Conservation (phyloP, 495 filamentous ascomycete species). For the Durotheca rogersii region DNA sequence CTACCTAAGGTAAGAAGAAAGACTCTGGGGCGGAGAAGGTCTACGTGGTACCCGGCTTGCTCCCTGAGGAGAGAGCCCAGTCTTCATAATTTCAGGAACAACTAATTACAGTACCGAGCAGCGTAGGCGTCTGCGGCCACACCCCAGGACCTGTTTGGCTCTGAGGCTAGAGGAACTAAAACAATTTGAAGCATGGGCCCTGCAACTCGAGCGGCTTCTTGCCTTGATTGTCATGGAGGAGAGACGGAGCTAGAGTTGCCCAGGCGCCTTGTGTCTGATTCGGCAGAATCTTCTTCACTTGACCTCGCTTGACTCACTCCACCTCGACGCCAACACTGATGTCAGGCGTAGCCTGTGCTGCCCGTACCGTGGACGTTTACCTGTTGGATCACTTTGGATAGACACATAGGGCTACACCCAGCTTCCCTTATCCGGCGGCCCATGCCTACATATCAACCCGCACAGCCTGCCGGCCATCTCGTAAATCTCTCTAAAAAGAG, state of each 20-base stretch:
- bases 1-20: too few species aligned
- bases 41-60: constrained; percentile 10
- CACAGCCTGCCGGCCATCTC: constrained; percentile 23
- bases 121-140: constrained; percentile 24
- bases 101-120: constrained; percentile 29
- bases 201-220: constrained; percentile 33
- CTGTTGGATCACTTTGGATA: constrained; percentile 20
- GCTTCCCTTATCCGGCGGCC: constrained; percentile 25
- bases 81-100: constrained; percentile 22
- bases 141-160: constrained; percentile 31
- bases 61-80: constrained; percentile 11
- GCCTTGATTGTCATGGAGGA: constrained; percentile 33
- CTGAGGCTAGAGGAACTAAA: constrained; percentile 31
- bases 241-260: constrained; percentile 33
- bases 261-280: constrained; percentile 31
- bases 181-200: constrained; percentile 34
- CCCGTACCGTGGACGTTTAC: constrained; percentile 19
- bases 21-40: neutral
- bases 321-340: constrained; percentile 30
- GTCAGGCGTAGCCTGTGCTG: constrained; percentile 27
- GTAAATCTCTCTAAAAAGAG: constrained; percentile 16
- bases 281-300: constrained; percentile 24
- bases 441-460: constrained; percentile 22
- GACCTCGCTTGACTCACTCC: constrained; percentile 29
- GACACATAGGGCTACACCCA: constrained; percentile 34